Base-by-base conservation (phyloP, 148 eudicot species). In the Rheum nobile region DNA sequence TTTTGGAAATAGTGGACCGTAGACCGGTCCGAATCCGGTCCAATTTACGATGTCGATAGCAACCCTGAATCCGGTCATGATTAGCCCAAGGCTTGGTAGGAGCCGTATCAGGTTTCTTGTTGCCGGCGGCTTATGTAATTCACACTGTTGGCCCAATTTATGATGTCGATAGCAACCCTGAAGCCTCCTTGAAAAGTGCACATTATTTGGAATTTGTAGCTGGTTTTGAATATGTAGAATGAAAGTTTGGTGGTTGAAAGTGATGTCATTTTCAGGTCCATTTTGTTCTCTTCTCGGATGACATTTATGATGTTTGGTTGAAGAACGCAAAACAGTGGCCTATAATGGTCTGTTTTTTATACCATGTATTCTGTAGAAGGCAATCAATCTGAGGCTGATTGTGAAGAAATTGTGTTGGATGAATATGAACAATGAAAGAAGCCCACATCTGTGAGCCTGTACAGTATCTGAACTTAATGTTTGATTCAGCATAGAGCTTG, bases 141-240 rank as follows among this genome's bases (percentile, higher is more conserved):
- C 98, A 94, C 81, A 89, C 98, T 41, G 98, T 91, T 84, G 98
- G 97, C 21, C 98, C 98, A 26, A 85, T 89, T 73, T 94, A 89
- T 70, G 87, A 88, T 76, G 75, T 12, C 38, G 85, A 82, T 69
- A 71, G 73, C 59, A 79, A 91, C 55, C 89, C 97, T 35, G 83
- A 82, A 79, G 84, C 81, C 77, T 85, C 80, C 47, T 82, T 94
- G 82, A 86, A 78, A 72, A 88, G 81, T 75, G 88, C 9, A n/a
- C 24, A 50, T 50, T 19, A 50, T 50, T 50, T 43, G 46, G 46
- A n/a, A 50, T n/a, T n/a, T 50, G 21, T 21, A 50, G 21, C 24
- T 50, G 19, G 57, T n/a, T n/a, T 43, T 21, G 5, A 19, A 50
- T 7, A 8, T 50, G 57, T 5, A 7, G 1, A 55, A 42, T 11